These are phyloP conservation scores for Xylariaceae sp. DNA, from an alignment of 2,329 filamentous ascomycete species.

Conservation along the genomic window DNA sequence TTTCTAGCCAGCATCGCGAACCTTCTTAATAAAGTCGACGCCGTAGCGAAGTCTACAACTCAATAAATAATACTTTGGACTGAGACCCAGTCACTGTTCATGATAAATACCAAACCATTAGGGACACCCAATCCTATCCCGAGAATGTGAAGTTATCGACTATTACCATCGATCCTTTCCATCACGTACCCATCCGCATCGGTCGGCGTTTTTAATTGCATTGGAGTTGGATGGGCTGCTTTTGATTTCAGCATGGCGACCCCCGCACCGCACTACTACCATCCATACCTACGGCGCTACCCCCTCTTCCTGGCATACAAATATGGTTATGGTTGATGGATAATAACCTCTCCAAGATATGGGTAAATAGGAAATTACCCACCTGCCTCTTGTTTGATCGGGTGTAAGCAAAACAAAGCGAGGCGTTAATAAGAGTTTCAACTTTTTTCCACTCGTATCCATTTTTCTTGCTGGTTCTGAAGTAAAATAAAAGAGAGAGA, in stretches of 20 bases:
- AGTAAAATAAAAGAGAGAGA: too few relatives aligned
- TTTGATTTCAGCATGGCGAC: slow-evolving; percentile 7
- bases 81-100: neutral
- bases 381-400: too few relatives aligned
- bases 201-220: slow-evolving; percentile 1
- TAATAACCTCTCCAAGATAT: too few relatives aligned
- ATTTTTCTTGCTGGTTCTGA: too few relatives aligned
- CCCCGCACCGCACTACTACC: neutral
- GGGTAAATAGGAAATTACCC: too few relatives aligned
- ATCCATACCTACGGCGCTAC: too few relatives aligned
- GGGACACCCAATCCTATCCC: neutral
- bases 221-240: slow-evolving; percentile 1
- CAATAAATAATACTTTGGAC: neutral
- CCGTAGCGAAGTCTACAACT: slow-evolving; percentile 10
- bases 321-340: too few relatives aligned
- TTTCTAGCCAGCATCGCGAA: slow-evolving; percentile 27
- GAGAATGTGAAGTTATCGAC: neutral
- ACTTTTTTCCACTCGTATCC: too few relatives aligned
- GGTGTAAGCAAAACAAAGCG: too few relatives aligned
- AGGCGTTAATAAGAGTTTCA: too few relatives aligned
- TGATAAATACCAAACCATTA: neutral
- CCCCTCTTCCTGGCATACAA: too few relatives aligned
- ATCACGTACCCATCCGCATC: slow-evolving; percentile 5
- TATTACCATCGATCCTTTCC: neutral
- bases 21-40: slow-evolving; percentile 24